Percentiles rank a stretch among this genome's conserved stretches.
phyloP scores from a whole-genome alignment of 768 basidiomycete genomes.

The Lentinus brumalis region DNA sequence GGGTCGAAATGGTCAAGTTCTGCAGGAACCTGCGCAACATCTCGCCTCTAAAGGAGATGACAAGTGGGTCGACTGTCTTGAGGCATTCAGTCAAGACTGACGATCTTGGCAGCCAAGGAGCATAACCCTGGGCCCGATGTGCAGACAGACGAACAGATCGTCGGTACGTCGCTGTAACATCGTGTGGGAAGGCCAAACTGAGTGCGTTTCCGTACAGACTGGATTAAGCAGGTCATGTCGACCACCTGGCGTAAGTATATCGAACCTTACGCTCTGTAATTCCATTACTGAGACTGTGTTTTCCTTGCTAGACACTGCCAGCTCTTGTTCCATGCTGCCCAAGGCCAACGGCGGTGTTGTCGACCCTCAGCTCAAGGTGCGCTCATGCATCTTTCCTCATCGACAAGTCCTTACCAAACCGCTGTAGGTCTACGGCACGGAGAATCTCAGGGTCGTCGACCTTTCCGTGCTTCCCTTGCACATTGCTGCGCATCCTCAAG shows the following conservation, averaged over 20 bases:
- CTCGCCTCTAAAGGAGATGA: conserved; percentile 29
- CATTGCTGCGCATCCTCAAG: conserved; percentile 48
- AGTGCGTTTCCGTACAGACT: conserved; percentile 13
- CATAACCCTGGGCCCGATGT: conserved; percentile 33
- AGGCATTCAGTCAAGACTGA: neutral
- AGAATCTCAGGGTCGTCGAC: conserved; percentile 57
- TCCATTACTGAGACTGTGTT: neutral
- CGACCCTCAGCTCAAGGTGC: conserved; percentile 45
- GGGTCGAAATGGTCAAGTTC: conserved; percentile 34
- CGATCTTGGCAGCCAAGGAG: conserved; percentile 27
- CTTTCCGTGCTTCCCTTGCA: conserved; percentile 57
- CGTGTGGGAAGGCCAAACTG: neutral
- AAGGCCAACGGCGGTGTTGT: conserved; percentile 54
- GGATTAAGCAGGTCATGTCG: conserved; percentile 25
- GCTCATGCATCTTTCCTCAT: conserved; percentile 20
- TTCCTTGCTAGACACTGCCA: conserved; percentile 41
- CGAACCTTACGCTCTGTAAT: neutral
- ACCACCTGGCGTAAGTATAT: conserved; percentile 27
- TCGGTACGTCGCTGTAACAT: conserved; percentile 13
- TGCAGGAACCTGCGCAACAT: conserved; percentile 25
- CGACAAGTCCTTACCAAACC: neutral
- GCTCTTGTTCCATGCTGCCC: conserved; percentile 57
- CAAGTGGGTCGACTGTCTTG: conserved; percentile 14
- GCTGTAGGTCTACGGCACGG: conserved; percentile 54
- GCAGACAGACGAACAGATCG: conserved; percentile 31